Percentiles rank a stretch among this genome's conserved stretches.
Evolutionary conservation across 2,329 filamentous ascomycete genomes (phyloP).

Genomic region (Nigrospora sphaerica): DNA sequence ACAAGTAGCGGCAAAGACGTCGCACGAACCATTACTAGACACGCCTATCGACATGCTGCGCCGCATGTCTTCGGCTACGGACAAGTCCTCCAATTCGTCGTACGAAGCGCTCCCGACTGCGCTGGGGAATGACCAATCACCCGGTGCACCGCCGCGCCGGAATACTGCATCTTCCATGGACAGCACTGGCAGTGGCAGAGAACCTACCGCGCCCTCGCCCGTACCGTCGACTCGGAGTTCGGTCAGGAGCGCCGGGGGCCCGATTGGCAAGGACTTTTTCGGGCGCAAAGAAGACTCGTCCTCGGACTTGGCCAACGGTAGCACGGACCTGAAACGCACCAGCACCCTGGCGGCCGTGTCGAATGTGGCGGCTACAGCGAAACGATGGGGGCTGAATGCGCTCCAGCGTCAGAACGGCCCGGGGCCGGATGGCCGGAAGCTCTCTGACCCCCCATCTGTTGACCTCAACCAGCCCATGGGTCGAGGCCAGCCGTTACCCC

Average conservation of each 20-base stretch:
- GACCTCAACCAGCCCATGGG: constrained; percentile 26
- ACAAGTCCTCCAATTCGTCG: constrained; percentile 8
- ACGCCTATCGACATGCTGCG: constrained; percentile 14
- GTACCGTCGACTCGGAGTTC: constrained; percentile 16
- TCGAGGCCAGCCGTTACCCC: constrained; percentile 23
- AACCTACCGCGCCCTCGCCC: constrained; percentile 11
- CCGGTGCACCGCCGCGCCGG: constrained; percentile 15
- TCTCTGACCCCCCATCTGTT: constrained; percentile 19
- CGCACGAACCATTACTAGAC: constrained; percentile 28
- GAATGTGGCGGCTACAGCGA: constrained; percentile 23
- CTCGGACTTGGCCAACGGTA: constrained; percentile 9
- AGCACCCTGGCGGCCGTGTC: constrained; percentile 20
- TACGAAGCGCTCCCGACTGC: constrained; percentile 12
- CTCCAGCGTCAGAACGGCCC: constrained; percentile 21
- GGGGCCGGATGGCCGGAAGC: constrained; percentile 18
- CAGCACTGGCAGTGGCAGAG: constrained; percentile 13
- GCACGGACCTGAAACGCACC: constrained; percentile 12
- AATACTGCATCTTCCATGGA: constrained; percentile 21
- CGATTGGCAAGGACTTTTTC: constrained; percentile 18
- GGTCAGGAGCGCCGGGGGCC: constrained; percentile 18
- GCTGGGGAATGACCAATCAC: constrained; percentile 11
- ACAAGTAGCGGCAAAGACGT: constrained; percentile 31
- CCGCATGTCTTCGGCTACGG: constrained; percentile 4
- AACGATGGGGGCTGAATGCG: constrained; percentile 24
- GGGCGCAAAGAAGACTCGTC: constrained; percentile 17